These are phyloP conservation scores for Setaria italica DNA, from an alignment of 202 grass and related monocot genomes.

Conservation along the genomic window DNA sequence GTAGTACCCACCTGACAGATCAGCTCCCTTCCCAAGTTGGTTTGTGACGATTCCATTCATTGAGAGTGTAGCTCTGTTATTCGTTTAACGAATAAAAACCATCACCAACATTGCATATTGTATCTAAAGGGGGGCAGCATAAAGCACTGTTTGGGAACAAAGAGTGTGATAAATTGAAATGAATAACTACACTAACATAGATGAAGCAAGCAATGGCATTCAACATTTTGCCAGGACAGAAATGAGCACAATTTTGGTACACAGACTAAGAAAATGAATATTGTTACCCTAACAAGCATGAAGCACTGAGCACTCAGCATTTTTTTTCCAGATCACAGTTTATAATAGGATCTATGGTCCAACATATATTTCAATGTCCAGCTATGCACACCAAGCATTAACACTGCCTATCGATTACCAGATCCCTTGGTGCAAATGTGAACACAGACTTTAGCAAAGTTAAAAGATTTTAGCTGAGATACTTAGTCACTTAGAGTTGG, in stretches of 20 bases:
- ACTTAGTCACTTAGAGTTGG: background rate
- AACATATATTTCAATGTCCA: background rate
- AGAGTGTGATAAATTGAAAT: background rate
- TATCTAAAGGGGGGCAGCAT: background rate
- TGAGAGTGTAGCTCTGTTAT: slow-evolving; percentile 74
- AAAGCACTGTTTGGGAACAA: background rate
- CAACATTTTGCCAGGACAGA: background rate
- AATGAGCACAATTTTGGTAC: background rate
- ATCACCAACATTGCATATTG: background rate
- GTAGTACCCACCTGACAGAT: slow-evolving; percentile 76
- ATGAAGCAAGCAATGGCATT: background rate
- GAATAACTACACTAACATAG: background rate
- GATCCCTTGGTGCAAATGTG: background rate
- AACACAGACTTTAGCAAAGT: background rate
- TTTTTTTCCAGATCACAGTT: background rate
- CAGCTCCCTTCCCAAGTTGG: slow-evolving; percentile 60
- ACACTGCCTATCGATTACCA: background rate
- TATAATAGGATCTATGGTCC: background rate
- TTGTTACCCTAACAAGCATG: background rate
- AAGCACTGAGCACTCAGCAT: background rate
- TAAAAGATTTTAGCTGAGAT: background rate
- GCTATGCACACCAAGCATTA: background rate
- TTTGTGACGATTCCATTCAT: slow-evolving; percentile 63
- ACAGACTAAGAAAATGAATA: background rate
- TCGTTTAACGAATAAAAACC: background rate